Evolutionary conservation across 345 rosid genomes (phyloP), one percentile per base, ranked within the genome.

Genomic region (Kandelia obovata): DNA sequence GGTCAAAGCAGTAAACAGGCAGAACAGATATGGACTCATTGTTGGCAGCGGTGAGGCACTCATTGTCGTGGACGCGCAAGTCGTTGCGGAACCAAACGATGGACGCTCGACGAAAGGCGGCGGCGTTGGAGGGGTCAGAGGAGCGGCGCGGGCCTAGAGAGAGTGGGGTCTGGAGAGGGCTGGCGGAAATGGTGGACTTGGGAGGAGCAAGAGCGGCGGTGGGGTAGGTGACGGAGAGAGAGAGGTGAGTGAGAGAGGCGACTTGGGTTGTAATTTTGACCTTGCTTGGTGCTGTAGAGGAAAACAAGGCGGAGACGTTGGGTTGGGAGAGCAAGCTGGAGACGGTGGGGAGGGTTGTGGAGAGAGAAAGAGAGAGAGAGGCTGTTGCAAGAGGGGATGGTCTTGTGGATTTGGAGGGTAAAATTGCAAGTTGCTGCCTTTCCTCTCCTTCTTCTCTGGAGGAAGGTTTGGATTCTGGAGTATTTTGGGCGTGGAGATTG

Each of bases 1-100:
- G 97, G 80, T 96, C 99, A 71, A 96, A 96, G 81, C 99, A 96
- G 74, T 89, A 96, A 27, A 96, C 99, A 1, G 94, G 97, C 56
- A 96, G 73, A 61, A 92, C 89, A 25, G 98, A 96, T 75, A 90
- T 59, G 65, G 90, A 89, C 68, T 96, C 99, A 6, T 86, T 81
- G 77, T 86, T 86, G 73, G 98, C 99, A 3, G 95, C 66, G 79
- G 65, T 81, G 71, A 96, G 96, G 73, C 85, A 88, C 72, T 92
- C 98, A 62, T 96, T 96, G 82, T 96, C 99, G 55, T 89, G 90
- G 66, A 96, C 89, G 23, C 99, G 97, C 58, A 96, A 83, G 83
- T 96, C 99, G 47, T 88, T 89, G 5, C 98, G 98, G 82, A 92
- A 89, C 97, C 97, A 91, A 46, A 90, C 96, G 66, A 96, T 71